Base-by-base conservation (phyloP, 257 asterid genomes). In the Solanum pimpinellifolium region DNA sequence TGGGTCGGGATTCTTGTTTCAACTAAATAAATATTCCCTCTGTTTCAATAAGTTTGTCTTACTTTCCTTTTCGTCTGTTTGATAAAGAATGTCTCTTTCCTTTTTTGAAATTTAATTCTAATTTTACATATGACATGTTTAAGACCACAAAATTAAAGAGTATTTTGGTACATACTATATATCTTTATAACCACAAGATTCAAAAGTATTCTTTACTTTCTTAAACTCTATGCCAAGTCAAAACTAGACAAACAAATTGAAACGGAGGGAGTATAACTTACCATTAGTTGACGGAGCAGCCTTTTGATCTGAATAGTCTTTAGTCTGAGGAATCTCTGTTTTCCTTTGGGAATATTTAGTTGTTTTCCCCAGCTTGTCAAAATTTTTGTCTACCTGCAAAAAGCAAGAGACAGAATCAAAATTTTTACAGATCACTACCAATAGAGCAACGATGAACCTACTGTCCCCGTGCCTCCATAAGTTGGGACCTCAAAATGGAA, bases 301-400 rank as follows among this genome's bases (percentile, higher is more conserved):
- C 91, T 90, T 86, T 84, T 81, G 88, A 77, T 68, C 89, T 49
- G 86, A 88, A 90, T 56, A 80, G 72, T 81, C 87, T 37, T 75
- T 76, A 88, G 88, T 84, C 86, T 77, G 65, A 77, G 65, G 65
- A 78, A 56, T 59, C 13, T 90, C 59, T 60, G 86, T 77, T 86
- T 89, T 92, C 29, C 62, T 86, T 14, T 86, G 87, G 78, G 93
- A 82, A 87, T 85, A 37, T 46, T 86, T 88, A 65, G 52, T 87
- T 35, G 90, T 88, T 89, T 92, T 92, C 18, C 90, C 91, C 37
- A 86, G 85, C 46, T 31, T 85, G 86, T 86, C 87, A 35, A 86
- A 66, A 83, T 74, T 89, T 65, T 91, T 91, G 49, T 85, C 92
- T 73, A 85, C 91, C 98, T 95, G 91, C 89, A 89, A 87, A 88